Evolutionary conservation across 768 basidiomycete species (phyloP).

Genomic region (Brasilioporus rufonigricans): DNA sequence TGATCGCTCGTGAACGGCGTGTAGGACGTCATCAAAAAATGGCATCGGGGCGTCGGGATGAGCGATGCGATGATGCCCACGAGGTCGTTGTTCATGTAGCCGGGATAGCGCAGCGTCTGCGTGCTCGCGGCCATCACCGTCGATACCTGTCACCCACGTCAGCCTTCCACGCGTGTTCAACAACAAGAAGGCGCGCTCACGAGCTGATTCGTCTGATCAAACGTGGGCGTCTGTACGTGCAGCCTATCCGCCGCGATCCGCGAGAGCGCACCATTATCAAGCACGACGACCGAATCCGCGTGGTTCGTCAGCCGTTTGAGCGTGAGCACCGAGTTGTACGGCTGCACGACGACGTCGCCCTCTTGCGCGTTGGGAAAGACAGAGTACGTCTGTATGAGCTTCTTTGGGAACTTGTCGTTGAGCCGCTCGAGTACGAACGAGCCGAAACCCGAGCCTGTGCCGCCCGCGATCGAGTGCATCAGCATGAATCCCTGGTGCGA

Average conservation of each 20-base stretch:
- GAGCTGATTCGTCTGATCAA: conserved; percentile 91
- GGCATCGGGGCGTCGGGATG: conserved; percentile 95
- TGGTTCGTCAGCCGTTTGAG: conserved; percentile 93
- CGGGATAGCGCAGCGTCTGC: conserved; percentile 93
- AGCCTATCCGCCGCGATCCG: conserved; percentile 92
- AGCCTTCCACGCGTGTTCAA: background rate
- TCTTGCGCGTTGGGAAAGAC: conserved; percentile 95
- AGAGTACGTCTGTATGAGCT: conserved; percentile 98
- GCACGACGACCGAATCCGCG: conserved; percentile 95
- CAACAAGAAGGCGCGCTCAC: conserved; percentile 39
- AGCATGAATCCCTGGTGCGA: conserved; percentile 91
- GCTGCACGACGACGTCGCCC: conserved; percentile 96
- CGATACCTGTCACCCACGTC: conserved; percentile 60
- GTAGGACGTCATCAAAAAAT: conserved; percentile 98
- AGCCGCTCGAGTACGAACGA: conserved; percentile 97
- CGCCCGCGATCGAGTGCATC: conserved; percentile 98
- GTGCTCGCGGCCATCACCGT: conserved; percentile 99
- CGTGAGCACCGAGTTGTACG: conserved; percentile 93
- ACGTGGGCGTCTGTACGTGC: conserved; percentile 82
- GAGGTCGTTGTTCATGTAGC: conserved; percentile 99
- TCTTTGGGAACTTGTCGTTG: conserved; percentile 98
- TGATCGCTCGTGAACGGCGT: conserved; percentile 98
- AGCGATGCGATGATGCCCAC: conserved; percentile 96
- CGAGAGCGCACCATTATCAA: conserved; percentile 93
- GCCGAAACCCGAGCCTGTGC: conserved; percentile 96